A percentile compares a stretch with the other conserved stretches of the same genome.
These are phyloP conservation scores for Dendrobium huoshanense DNA, from an alignment of 106 monocot species.

Conservation along the genomic window DNA sequence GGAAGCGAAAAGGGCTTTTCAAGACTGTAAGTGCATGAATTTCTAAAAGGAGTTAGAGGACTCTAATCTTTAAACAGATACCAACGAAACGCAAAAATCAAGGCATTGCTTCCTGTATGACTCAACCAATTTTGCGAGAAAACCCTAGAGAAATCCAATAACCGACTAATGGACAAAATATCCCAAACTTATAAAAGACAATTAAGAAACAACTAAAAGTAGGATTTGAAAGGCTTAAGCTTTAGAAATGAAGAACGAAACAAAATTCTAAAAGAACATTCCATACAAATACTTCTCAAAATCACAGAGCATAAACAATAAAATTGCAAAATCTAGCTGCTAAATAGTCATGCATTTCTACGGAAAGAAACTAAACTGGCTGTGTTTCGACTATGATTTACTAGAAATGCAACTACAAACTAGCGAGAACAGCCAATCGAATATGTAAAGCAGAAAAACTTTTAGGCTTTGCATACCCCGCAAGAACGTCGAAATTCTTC, in stretches of 20 bases:
- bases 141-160: background rate
- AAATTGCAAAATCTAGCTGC: background rate
- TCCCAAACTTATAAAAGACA: background rate
- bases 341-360: background rate
- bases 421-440: background rate
- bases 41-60: background rate
- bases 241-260: background rate
- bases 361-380: background rate
- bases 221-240: background rate
- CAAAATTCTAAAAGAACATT: background rate
- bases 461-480: conserved; percentile 22
- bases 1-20: background rate
- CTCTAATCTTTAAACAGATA: background rate
- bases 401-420: background rate
- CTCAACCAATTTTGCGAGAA: background rate
- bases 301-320: background rate
- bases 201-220: background rate
- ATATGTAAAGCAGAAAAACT: background rate
- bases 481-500: conserved; percentile 42
- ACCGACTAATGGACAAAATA: background rate
- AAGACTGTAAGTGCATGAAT: background rate
- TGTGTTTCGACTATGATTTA: background rate
- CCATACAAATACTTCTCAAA: background rate
- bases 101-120: background rate
- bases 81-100: background rate